Base-by-base conservation (phyloP, 1,284 basidiomycete species). In the Ceratobasidium sp. region DNA sequence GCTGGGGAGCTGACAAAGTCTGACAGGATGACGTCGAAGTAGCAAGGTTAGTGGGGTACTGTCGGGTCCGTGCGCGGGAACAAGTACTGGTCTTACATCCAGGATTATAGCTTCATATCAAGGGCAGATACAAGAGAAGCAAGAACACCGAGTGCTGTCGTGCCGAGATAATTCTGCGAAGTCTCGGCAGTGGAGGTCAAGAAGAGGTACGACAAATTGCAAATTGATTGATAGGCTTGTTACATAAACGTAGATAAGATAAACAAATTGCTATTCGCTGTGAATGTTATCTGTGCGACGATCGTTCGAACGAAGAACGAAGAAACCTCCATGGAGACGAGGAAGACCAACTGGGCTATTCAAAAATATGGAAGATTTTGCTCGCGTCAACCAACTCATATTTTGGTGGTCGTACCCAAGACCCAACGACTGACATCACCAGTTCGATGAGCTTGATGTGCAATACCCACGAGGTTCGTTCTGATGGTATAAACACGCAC, bases 81-180 rank as follows among this genome's bases (percentile, higher is more conserved):
- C n/a, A 11, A 56, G 23, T 11, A 28, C 54, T 3, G 15, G 23
- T 6, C 10, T 33, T n/a, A 15, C 10, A 56, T 26, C 28, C 28
- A 28, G 54, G 54, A 56, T n/a, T 39, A 60, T 6, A 60, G 58
- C 20, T n/a, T 39, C 60, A 63, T 26, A 28, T 63, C 60, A 63
- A 42, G 37, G 23, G 60, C 6, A 51, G 17, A 23, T 6, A 23
- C 2, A 23, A 15, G 33, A 4, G 3, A n/a, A 20, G 10, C n/a
- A n/a, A n/a, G 37, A 26, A 6, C n/a, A 37, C 26, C 11, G 23
- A 45, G 35, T n/a, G 7, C 39, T 63, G 45, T 63, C 60, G 42
- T 39, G 37, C 60, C 20, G 8, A 45, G n/a, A 23, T 2, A 35
- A 5, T 2, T 1, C 56, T 60, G 20, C 56, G 28, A 28, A 42